Evolutionary conservation across 768 basidiomycete species (phyloP), one percentile per base, ranked within the genome.

Genomic region (Tulasnella sp.): DNA sequence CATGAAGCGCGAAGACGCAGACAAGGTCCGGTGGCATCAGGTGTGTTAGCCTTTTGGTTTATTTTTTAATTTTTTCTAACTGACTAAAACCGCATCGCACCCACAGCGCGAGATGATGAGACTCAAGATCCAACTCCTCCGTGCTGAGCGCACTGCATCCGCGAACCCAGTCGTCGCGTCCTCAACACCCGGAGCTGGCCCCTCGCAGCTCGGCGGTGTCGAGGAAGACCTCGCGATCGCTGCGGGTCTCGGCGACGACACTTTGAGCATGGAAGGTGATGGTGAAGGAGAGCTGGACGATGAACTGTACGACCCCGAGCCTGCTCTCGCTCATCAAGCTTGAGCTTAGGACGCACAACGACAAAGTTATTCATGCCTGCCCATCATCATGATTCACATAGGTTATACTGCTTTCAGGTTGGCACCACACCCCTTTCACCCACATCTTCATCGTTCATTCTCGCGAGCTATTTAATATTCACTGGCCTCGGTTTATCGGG

Each of bases 1-100:
- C 12, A 74, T 44, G 73, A 39, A 74, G 47, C 73, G 73, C 12
- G 73, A 74, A n/a, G 74, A 74, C 44, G 52, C 74, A 3, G 74
- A 74, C 44, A 59, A 74, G 19, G 59, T 40, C 19, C 29, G 74
- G 7, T 74, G 73, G 73, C 74, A 74, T 69, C 71, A 72, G 44
- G 69, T 70, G 19, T 32, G 69, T 26, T 29, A 3, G 3, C 22
- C 35, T 22, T 52, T 29, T 11, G 17, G 26, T 19, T 17, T 8
- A 34, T 47, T 5, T 36, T 47, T 32, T 52, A 12, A 16, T 16
- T 26, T 14, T 14, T 6, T 19, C 39, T 39, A 19, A 12, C n/a
- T 19, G 16, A 52, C 34, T 35, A 6, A 35, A 26, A 34, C 11
- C 22, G 19, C 7, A 8, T n/a, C 29, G 17, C 19, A 26, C 44